phyloP scores from a whole-genome alignment of 495 filamentous ascomycete genomes.

The Penicillium cosmopolitanum region DNA sequence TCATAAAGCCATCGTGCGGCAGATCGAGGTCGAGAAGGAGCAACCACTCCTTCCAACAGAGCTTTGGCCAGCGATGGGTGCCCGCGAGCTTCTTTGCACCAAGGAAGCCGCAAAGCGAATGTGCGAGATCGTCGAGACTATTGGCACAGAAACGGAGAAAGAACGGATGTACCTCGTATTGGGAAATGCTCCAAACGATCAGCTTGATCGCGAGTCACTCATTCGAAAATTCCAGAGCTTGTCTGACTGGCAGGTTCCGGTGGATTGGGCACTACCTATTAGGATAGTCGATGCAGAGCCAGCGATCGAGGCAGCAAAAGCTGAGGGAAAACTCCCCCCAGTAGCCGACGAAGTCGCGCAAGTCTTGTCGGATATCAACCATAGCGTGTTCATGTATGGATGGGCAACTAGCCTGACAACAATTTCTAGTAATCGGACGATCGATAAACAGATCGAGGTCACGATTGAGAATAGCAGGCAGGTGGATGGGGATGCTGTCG shows the following conservation, averaged over 20 bases:
- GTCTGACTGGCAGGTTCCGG: slow-evolving; percentile 56
- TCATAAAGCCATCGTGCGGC: slow-evolving; percentile 60
- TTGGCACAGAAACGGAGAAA: slow-evolving; percentile 67
- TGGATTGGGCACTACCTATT: slow-evolving; percentile 55
- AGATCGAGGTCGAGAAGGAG: slow-evolving; percentile 65
- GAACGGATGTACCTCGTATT: slow-evolving; percentile 59
- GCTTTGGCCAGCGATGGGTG: slow-evolving; percentile 65
- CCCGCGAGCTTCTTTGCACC: slow-evolving; percentile 62
- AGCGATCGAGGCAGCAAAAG: slow-evolving; percentile 33
- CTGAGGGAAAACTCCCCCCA: slow-evolving; percentile 37
- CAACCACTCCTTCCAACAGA: slow-evolving; percentile 62
- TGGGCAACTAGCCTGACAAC: slow-evolving; percentile 65
- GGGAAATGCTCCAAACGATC: slow-evolving; percentile 32
- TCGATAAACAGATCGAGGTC: slow-evolving; percentile 64
- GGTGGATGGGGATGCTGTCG: slow-evolving; percentile 37
- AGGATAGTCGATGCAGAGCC: slow-evolving; percentile 42
- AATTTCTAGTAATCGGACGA: slow-evolving; percentile 66
- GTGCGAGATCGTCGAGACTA: slow-evolving; percentile 66
- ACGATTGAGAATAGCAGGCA: slow-evolving; percentile 48
- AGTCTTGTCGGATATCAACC: slow-evolving; percentile 63
- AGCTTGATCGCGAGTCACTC: slow-evolving; percentile 32
- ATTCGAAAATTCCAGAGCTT: slow-evolving; percentile 47
- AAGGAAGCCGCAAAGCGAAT: slow-evolving; percentile 63
- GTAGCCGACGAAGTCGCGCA: slow-evolving; percentile 44
- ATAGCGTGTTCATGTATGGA: slow-evolving; percentile 69